Percentiles rank a stretch among this genome's conserved stretches.
Evolutionary conservation across 2,329 filamentous ascomycete species (phyloP).

Genomic region (Rhinocladiella mackenziei): DNA sequence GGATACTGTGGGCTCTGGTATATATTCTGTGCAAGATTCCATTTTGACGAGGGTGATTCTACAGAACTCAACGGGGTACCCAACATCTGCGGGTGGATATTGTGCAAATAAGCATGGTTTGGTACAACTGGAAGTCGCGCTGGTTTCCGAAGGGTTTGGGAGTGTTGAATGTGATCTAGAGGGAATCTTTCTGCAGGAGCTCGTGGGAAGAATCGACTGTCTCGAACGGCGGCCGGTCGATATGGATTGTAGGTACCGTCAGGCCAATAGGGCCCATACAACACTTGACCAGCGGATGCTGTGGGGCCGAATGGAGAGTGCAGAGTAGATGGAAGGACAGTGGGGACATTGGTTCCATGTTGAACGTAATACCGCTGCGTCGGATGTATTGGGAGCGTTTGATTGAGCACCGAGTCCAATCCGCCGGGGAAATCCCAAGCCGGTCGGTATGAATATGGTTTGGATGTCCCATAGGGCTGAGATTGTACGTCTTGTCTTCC

Average conservation of each 20-base stretch:
- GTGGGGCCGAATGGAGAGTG: conserved; percentile 57
- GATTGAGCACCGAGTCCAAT: conserved; percentile 60
- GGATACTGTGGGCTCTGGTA: conserved; percentile 12
- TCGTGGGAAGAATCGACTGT: conserved; percentile 44
- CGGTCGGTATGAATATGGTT: conserved; percentile 18
- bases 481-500: conserved; percentile 13
- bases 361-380: conserved; percentile 41
- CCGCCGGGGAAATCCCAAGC: conserved; percentile 36
- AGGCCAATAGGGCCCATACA: conserved; percentile 61
- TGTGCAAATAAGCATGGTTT: conserved; percentile 10
- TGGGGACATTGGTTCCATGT: conserved; percentile 52
- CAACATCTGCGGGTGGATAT: conserved; percentile 7
- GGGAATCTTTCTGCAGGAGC: conserved; percentile 23
- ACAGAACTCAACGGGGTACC: conserved; percentile 6
- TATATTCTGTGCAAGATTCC: conserved; percentile 9
- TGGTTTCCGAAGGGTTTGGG: conserved; percentile 7
- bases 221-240: conserved; percentile 54
- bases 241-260: conserved; percentile 60
- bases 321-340: conserved; percentile 56
- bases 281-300: conserved; percentile 53
- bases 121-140: conserved; percentile 6
- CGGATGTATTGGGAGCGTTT: conserved; percentile 47
- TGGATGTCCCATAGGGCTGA: conserved; percentile 11
- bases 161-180: conserved; percentile 19
- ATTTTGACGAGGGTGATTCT: conserved; percentile 15